Base-by-base conservation (phyloP, 2,329 filamentous ascomycete genomes). In the Beauveria caledonica region DNA sequence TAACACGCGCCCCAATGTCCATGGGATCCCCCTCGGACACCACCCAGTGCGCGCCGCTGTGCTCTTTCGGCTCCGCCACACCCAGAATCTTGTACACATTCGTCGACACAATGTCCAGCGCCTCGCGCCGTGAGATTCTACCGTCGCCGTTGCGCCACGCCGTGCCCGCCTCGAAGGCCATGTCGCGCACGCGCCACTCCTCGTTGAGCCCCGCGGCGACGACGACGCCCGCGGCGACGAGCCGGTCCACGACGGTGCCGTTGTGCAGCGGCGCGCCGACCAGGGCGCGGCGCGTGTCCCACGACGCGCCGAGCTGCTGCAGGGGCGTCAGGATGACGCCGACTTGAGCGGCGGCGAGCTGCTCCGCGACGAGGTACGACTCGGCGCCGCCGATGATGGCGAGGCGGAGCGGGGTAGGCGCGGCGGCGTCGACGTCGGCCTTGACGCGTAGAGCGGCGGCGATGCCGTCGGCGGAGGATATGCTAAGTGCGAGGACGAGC, bases 241-340 rank as follows among this genome's bases (percentile, higher is more conserved):
- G 76, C 13, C 67, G 70, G 63, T 88, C 84, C 5, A 86, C 73
- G 0, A 79, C 78, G 1, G 86, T 88, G 27, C 85, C 84, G 65
- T 87, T 86, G 0, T 85, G 86, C 0, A 88, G 75, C 1, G 86
- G 86, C 5, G 86, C 85, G 1, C 86, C 86, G 0, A 83, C 80
- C 11, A 88, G 74, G 0, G 83, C 79, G 2, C 85, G 80, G 0
- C 84, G 80, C 70, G 86, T 75, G 63, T 87, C 84, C 86, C 86
- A 89, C 0, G 68, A 70, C 3, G 68, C 70, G 2, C 78, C 77
- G 66, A 81, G 84, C 0, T 82, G 78, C 63, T 83, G 79, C 13
- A 86, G 69, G 1, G 85, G 85, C 0, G 80, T 76, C 1, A 89
- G 77, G 27, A 88, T 79, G 21, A 89, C 82, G 61, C 81, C 78